These are phyloP conservation scores for Candida patagonica DNA, from an alignment of 805 yeast genomes.

Conservation along the genomic window DNA sequence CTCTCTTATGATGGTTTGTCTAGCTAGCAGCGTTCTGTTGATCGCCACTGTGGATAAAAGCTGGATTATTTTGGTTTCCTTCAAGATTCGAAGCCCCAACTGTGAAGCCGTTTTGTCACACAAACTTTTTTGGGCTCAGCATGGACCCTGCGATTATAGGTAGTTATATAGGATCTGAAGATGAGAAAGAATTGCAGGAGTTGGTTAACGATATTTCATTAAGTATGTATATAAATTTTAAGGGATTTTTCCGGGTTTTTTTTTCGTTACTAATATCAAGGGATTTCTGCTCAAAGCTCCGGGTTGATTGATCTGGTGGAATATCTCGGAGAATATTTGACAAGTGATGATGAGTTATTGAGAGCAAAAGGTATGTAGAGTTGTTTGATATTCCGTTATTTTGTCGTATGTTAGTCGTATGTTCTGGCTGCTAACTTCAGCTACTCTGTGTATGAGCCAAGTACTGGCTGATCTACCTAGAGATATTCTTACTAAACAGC, in stretches of 20 bases:
- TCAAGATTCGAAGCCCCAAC: no score
- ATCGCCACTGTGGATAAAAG: not conserved
- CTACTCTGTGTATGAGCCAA: constrained; percentile 36
- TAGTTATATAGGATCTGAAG: constrained; percentile 35
- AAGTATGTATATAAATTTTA: constrained; percentile 8
- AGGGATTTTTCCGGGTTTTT: not conserved
- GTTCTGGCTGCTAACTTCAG: constrained; percentile 15
- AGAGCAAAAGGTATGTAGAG: constrained; percentile 33
- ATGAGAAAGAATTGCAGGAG: constrained; percentile 22
- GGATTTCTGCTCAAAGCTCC: constrained; percentile 6
- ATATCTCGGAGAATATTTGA: constrained; percentile 50
- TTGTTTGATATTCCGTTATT: not conserved
- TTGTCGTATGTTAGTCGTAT: not conserved
- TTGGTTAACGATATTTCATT: constrained; percentile 21
- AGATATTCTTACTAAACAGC: constrained; percentile 29
- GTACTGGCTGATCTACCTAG: constrained; percentile 27
- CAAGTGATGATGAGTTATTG: constrained; percentile 46
- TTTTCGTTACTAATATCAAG: not conserved
- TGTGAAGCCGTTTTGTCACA: no score
- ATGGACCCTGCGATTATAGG: constrained; percentile 23
- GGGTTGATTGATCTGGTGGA: constrained; percentile 46
- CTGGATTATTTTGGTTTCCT: no score
- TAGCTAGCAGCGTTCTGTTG: not conserved
- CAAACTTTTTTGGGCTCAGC: not conserved
- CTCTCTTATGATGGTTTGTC: not conserved